These are phyloP conservation scores for Wickerhamiella vanderwaltii DNA, from an alignment of 805 yeast species.

Conservation along the genomic window DNA sequence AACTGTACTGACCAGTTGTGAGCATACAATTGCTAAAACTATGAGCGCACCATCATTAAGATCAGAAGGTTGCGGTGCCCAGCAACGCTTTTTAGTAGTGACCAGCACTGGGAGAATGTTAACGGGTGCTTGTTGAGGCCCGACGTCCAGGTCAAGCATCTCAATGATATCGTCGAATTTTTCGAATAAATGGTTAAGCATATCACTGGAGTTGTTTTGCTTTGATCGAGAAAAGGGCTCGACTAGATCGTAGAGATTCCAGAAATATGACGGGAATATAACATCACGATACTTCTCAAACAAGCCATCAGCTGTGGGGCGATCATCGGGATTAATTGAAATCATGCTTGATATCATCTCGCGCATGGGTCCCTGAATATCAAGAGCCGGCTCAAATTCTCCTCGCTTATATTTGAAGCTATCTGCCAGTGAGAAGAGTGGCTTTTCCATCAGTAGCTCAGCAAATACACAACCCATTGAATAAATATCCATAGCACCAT, in stretches of 20 bases:
- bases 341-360: slow-evolving; percentile 54
- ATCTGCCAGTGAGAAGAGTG: slow-evolving; percentile 74
- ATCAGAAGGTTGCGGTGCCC: slow-evolving; percentile 3
- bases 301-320: slow-evolving; percentile 45
- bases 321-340: slow-evolving; percentile 43
- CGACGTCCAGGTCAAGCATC: slow-evolving; percentile 8
- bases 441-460: slow-evolving; percentile 76
- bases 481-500: slow-evolving; percentile 61
- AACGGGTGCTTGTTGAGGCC: slow-evolving; percentile 5
- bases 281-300: slow-evolving; percentile 38
- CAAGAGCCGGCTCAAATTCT: slow-evolving; percentile 53
- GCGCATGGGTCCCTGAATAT: slow-evolving; percentile 42
- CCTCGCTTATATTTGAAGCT: slow-evolving; percentile 67
- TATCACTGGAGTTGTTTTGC: slow-evolving; percentile 37
- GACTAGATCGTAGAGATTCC: slow-evolving; percentile 25
- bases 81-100: slow-evolving; percentile 10
- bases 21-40: slow-evolving; percentile 43
- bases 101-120: slow-evolving; percentile 15
- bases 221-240: slow-evolving; percentile 17
- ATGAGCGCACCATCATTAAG: slow-evolving; percentile 38
- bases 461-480: slow-evolving; percentile 64
- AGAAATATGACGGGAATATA: slow-evolving; percentile 58
- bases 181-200: slow-evolving; percentile 40
- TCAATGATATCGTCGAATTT: slow-evolving; percentile 12
- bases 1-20: slow-evolving; percentile 48